Evolutionary conservation across 306 rosid genomes (phyloP), one percentile per base, ranked within the genome.

Genomic region (Vigna trinervia): DNA sequence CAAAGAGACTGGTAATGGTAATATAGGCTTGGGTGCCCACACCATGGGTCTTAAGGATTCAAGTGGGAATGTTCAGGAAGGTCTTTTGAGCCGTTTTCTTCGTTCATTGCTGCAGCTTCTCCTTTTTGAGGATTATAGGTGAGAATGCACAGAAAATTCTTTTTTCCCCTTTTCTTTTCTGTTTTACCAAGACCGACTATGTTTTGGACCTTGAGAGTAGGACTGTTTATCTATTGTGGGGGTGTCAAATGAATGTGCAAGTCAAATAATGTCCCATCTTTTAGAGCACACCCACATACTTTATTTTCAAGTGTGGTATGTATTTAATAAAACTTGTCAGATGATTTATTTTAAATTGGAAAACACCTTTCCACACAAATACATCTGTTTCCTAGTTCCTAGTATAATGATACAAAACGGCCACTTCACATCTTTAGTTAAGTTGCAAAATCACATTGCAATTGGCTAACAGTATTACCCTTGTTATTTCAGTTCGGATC

Each of bases 101-200:
- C 96, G 89, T 15, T 88, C 98, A 22, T 85, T 95, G 43, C 85
- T 95, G 85, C 95, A 89, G 85, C 85, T 95, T 51, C 92, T 95
- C 62, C 94, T 92, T 84, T 92, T 92, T 70, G 98, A 89, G 82
- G 97, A 95, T 76, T 95, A 90, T 85, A 92, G 96, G 98, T 92
- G 59, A 80, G 77, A 62, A n/a, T 69, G 36, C 68, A 52, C 71
- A 63, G 61, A 13, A 26, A 15, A 30, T 10, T 9, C 12, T 8
- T 14, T 39, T 2, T 11, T n/a, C 26, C 12, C n/a, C 38, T 34
- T 13, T 12, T n/a, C 12, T 39, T 5, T 8, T 26, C 69, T 79
- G 17, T 60, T 70, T 69, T 28, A 61, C 81, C 51, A 47, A 69
- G 1, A 67, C 66, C 28, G 47, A 51, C 54, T 19, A 51, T 17